These are phyloP conservation scores for Primulina eburnea DNA, from an alignment of 257 asterid genomes.

Conservation along the genomic window DNA sequence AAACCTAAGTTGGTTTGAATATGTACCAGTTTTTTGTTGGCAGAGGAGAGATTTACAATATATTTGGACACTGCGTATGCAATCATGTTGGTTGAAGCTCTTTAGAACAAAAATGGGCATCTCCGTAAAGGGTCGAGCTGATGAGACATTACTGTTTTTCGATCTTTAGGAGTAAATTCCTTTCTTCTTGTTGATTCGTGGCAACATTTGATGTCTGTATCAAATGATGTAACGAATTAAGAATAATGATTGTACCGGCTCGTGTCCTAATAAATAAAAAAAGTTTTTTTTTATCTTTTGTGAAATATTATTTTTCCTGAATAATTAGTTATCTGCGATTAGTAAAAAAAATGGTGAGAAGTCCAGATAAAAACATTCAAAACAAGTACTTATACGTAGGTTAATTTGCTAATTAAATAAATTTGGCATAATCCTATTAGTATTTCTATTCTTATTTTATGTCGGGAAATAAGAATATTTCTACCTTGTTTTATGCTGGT, in stretches of 20 bases:
- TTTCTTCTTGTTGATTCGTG: background rate
- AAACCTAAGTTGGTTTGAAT: slow-evolving; percentile 30
- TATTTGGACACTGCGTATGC: background rate
- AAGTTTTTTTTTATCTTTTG: background rate
- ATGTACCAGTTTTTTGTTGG: slow-evolving; percentile 33
- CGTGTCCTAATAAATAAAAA: background rate
- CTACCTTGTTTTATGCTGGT: background rate
- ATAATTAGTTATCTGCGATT: background rate
- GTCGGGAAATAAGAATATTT: background rate
- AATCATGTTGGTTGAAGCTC: slow-evolving; percentile 2
- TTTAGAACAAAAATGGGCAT: slow-evolving; percentile 16
- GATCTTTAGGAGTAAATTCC: background rate
- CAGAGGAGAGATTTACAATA: slow-evolving; percentile 22
- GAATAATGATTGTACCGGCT: background rate
- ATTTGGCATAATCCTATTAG: background rate
- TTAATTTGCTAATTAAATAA: too few relatives aligned
- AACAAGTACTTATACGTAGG: too few relatives aligned
- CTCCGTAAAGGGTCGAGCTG: slow-evolving; percentile 14
- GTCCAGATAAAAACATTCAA: too few relatives aligned
- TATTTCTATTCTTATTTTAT: background rate
- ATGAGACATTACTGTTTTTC: slow-evolving; percentile 6
- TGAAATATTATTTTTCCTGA: background rate
- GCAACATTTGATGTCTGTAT: slow-evolving; percentile 21
- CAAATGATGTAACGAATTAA: background rate
- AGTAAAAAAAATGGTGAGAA: too few relatives aligned